Evolutionary conservation across 257 asterid genomes (phyloP).

Genomic region (Echium plantagineum): DNA sequence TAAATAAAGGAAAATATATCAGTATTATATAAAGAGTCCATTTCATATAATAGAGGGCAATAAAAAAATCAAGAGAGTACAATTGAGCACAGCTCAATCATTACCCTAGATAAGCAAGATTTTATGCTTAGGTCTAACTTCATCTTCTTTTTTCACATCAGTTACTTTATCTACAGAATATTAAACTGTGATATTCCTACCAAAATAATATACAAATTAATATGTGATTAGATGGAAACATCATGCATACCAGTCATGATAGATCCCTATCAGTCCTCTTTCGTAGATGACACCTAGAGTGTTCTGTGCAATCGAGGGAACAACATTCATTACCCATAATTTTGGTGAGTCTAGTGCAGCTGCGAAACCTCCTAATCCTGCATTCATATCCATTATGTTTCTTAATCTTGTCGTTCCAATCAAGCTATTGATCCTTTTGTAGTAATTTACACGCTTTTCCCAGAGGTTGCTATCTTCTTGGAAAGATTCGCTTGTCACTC

Average conservation of each 20-base stretch:
- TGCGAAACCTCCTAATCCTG: slow-evolving; percentile 86
- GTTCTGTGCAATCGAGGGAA: slow-evolving; percentile 60
- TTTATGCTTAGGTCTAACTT: neutral
- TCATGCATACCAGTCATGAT: slow-evolving; percentile 74
- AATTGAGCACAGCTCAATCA: neutral
- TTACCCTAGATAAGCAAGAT: neutral
- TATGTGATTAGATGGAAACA: no score
- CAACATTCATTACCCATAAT: slow-evolving; percentile 88
- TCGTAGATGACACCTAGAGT: slow-evolving; percentile 66
- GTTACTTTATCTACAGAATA: no score
- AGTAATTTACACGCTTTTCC: slow-evolving; percentile 53
- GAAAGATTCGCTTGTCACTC: slow-evolving; percentile 48
- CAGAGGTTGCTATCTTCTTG: slow-evolving; percentile 60
- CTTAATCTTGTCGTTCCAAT: slow-evolving; percentile 66
- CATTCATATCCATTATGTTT: slow-evolving; percentile 93
- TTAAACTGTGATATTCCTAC: no score
- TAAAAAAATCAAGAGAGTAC: neutral
- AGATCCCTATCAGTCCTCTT: slow-evolving; percentile 84
- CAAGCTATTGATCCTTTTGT: slow-evolving; percentile 43
- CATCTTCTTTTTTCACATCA: no score
- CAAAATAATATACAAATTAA: no score
- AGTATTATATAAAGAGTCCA: slow-evolving; percentile 3
- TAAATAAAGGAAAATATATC: slow-evolving; percentile 13
- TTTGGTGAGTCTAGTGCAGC: slow-evolving; percentile 73
- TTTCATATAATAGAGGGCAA: neutral